Base-by-base conservation (phyloP, 2,329 filamentous ascomycete species). In the Trichoderma sp. region DNA sequence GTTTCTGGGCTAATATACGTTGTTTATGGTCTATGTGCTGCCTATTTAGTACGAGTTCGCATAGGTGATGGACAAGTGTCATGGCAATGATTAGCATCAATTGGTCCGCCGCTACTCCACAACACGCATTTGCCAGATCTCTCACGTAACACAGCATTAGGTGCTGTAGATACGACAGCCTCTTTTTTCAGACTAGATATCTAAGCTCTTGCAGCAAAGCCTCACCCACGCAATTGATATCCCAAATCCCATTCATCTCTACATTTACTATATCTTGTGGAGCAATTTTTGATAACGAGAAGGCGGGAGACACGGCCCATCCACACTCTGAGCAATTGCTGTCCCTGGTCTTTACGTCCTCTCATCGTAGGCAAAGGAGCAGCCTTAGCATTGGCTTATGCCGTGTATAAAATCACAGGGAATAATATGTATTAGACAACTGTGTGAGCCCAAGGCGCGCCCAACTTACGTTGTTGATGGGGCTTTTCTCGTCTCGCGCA, bases 151-250 rank as follows among this genome's bases (percentile, higher is more conserved):
- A 57, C 62, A 57, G 8, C 62, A 57, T 56, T 35, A 14, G 11
- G 11, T 13, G 47, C 27, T 52, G 52, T 52, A 57, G 52, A 31
- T 56, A 65, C 37, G 62, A 52, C 52, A 57, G 35, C 64, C 64
- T 58, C 33, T 21, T 29, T 43, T 66, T n/a, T 33, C 14, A 40
- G 33, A 24, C 40, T 6, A 24, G 35, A 16, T 19, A 13, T 16
- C 10, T 19, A 13, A 16, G 24, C 31, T 8, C 11, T 8, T 19
- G 13, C 52, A 40, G 29, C 4, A 35, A 35, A 16, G 49, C 49
- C 21, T 37, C 55, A 27, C 49, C 29, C 4, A 33, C 31, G 29
- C 47, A 59, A 52, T 52, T 19, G 14, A 19, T 16, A 37, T 47
- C 16, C 27, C 31, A 27, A 19, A 52, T 33, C n/a, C 16, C 21